These are phyloP conservation scores for Rhododendron ferrugineum DNA, from an alignment of 148 eudicot species.

Conservation along the genomic window DNA sequence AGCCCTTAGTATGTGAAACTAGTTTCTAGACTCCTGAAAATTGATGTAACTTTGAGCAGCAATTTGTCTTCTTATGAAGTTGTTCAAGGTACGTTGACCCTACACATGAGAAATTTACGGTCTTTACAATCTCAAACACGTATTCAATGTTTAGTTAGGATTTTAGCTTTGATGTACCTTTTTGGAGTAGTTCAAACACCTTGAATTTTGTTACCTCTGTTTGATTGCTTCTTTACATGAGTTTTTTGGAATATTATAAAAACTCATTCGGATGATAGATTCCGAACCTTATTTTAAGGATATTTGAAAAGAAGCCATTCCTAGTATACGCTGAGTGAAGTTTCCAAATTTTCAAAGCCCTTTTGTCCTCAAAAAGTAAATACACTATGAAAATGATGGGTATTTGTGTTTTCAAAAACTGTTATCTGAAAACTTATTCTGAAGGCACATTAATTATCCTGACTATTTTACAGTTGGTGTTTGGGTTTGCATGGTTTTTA, in stretches of 20 bases:
- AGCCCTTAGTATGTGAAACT: constrained; percentile 76
- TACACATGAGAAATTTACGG: background rate
- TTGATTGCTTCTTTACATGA: background rate
- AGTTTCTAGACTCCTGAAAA: constrained; percentile 79
- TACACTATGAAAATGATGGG: background rate
- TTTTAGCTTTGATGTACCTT: background rate
- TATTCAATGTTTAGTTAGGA: no score
- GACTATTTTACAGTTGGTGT: background rate
- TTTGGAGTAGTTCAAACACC: background rate
- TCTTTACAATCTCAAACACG: no score
- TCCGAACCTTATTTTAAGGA: background rate
- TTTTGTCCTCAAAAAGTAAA: background rate
- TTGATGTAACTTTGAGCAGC: constrained; percentile 63
- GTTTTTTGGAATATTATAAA: background rate
- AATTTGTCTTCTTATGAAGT: constrained; percentile 63
- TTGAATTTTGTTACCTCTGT: background rate
- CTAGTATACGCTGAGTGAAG: background rate
- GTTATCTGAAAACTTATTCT: background rate
- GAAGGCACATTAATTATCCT: background rate
- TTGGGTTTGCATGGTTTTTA: background rate
- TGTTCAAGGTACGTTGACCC: constrained; percentile 47
- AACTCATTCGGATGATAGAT: background rate
- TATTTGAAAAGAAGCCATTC: background rate
- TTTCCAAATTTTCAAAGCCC: background rate
- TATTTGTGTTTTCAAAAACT: background rate